phyloP scores from a whole-genome alignment of 306 rosid genomes.

The Lathyrus oleraceus region DNA sequence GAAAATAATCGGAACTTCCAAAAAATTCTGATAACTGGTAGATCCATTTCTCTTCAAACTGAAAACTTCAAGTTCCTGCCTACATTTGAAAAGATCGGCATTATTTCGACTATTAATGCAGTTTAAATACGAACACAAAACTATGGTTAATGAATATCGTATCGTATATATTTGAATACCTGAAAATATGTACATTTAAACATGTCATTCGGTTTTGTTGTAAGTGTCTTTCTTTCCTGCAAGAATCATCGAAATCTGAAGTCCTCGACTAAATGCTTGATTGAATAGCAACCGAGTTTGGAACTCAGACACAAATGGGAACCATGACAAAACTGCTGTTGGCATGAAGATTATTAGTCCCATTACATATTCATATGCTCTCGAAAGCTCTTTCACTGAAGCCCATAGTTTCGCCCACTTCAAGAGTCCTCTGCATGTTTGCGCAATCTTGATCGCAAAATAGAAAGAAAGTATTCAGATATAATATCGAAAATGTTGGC shows the following conservation, averaged over 20 bases:
- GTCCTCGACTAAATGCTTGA: conserved; percentile 96
- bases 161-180: too few relatives aligned
- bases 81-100: conserved; percentile 4
- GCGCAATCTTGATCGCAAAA: conserved; percentile 64
- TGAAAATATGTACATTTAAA: background rate
- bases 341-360: conserved; percentile 84
- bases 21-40: conserved; percentile 12
- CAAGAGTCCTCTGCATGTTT: conserved; percentile 64
- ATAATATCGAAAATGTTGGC: background rate
- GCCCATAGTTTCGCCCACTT: conserved; percentile 73
- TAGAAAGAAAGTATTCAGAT: background rate
- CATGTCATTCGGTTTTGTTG: conserved; percentile 38
- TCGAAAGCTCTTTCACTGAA: conserved; percentile 76
- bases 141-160: too few relatives aligned
- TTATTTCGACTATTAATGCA: too few relatives aligned
- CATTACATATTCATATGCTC: conserved; percentile 89
- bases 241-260: conserved; percentile 93
- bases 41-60: conserved; percentile 25
- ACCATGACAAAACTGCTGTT: conserved; percentile 80
- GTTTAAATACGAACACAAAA: too few relatives aligned
- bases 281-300: conserved; percentile 92
- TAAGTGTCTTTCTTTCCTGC: conserved; percentile 65
- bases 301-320: conserved; percentile 88
- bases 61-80: conserved; percentile 35
- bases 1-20: conserved; percentile 29